A percentile compares a stretch with the other conserved stretches of the same genome.
Evolutionary conservation across 164 flowering plant species (phyloP).

Genomic region (Tetrastigma voinierianum): DNA sequence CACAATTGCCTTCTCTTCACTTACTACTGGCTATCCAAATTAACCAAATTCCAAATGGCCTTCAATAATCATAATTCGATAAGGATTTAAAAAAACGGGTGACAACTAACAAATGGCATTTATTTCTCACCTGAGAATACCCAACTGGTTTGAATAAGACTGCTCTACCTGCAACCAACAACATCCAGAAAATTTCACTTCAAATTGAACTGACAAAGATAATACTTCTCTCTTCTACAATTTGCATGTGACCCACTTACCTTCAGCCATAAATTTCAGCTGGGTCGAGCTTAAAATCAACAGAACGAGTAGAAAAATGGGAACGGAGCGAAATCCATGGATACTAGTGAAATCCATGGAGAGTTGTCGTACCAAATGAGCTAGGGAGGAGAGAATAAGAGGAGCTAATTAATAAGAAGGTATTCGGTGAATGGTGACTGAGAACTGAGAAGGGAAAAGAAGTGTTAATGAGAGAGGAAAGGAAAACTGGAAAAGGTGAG

Average conservation of each 20-base stretch:
- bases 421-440: too few relatives aligned
- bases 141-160: neutral
- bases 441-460: neutral
- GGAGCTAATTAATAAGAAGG: neutral
- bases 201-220: neutral
- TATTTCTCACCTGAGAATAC: conserved; percentile 15
- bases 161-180: conserved; percentile 21
- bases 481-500: neutral
- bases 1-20: conserved; percentile 25
- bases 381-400: neutral
- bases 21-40: conserved; percentile 10
- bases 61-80: neutral
- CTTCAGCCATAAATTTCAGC: conserved; percentile 23
- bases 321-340: neutral
- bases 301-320: conserved; percentile 15
- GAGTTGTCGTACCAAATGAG: neutral
- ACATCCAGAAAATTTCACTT: neutral
- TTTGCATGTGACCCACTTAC: conserved; percentile 8
- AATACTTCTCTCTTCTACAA: neutral
- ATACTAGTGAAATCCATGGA: neutral
- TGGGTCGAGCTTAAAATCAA: conserved; percentile 23
- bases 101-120: neutral
- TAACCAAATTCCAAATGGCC: neutral
- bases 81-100: neutral
- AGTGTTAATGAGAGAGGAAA: neutral